Percentiles rank a stretch among this genome's conserved stretches.
These are phyloP conservation scores for Exutisphaerella laricina DNA, from an alignment of 2,329 filamentous ascomycete genomes.

Conservation along the genomic window DNA sequence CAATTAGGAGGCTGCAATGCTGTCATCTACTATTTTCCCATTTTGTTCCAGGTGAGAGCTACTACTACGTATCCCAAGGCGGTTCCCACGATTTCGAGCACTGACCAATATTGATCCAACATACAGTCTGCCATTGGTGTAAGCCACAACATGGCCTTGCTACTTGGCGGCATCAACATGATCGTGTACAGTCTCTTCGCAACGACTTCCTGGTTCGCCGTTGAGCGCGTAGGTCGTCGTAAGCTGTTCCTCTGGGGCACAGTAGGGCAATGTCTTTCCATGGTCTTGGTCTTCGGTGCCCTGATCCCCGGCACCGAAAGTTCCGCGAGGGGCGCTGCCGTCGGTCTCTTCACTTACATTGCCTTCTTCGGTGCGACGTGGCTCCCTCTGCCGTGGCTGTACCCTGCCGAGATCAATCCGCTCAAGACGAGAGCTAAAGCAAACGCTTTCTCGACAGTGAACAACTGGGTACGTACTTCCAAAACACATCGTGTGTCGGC, in stretches of 20 bases:
- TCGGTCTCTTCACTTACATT: constrained; percentile 64
- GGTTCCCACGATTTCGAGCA: no score
- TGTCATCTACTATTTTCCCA: constrained; percentile 42
- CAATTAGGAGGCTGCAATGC: constrained; percentile 52
- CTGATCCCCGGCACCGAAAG: constrained; percentile 34
- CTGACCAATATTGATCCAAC: neutral
- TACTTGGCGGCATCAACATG: constrained; percentile 48
- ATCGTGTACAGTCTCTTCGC: constrained; percentile 52
- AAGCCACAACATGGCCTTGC: constrained; percentile 38
- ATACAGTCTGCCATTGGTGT: constrained; percentile 48
- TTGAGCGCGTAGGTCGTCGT: constrained; percentile 55
- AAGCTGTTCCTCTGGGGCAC: constrained; percentile 41
- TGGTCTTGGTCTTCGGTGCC: constrained; percentile 44
- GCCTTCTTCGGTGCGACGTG: constrained; percentile 60
- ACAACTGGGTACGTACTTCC: constrained; percentile 37
- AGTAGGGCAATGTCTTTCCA: constrained; percentile 50
- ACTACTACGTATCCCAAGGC: neutral
- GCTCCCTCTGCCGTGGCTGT: constrained; percentile 31
- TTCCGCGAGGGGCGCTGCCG: constrained; percentile 46
- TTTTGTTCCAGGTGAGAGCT: constrained; percentile 30
- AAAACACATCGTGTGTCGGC: no score
- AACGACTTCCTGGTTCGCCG: constrained; percentile 57
- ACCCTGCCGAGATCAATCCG: constrained; percentile 35
- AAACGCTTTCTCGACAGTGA: constrained; percentile 49
- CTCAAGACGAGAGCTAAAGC: constrained; percentile 51